Conservation (phyloP, 768 basidiomycete genomes). For the Pholiota conissans region DNA sequence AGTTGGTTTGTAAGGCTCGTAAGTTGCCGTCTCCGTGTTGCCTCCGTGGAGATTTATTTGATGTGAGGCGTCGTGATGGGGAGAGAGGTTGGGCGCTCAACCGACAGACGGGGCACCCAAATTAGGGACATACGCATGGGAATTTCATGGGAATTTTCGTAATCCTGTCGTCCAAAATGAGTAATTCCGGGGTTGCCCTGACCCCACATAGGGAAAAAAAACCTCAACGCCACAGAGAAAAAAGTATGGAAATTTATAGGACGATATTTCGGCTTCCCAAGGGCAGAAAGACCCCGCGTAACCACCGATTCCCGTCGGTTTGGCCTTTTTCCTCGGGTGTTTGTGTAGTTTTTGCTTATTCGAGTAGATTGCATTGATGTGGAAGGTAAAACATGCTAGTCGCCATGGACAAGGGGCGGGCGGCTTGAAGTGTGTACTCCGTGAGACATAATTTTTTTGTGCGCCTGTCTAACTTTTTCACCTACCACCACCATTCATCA, state of each 20-base stretch:
- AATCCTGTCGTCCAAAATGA: not conserved
- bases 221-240: not conserved
- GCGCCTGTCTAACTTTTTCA: not conserved
- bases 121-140: not conserved
- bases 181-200: not conserved
- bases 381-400: not conserved
- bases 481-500: not conserved
- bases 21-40: not conserved
- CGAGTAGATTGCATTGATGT: not conserved
- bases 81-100: not conserved
- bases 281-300: not conserved
- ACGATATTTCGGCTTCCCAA: not conserved
- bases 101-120: not conserved
- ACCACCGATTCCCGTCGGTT: not conserved
- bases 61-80: not conserved
- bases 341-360: not conserved
- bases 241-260: not conserved
- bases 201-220: not conserved
- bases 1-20: not conserved
- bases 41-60: not conserved
- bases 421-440: not conserved
- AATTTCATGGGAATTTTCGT: not conserved
- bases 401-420: not conserved
- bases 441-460: not conserved
- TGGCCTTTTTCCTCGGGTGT: not conserved